Conservation (phyloP, 148 eudicot species). For the Camellia sinensis region DNA sequence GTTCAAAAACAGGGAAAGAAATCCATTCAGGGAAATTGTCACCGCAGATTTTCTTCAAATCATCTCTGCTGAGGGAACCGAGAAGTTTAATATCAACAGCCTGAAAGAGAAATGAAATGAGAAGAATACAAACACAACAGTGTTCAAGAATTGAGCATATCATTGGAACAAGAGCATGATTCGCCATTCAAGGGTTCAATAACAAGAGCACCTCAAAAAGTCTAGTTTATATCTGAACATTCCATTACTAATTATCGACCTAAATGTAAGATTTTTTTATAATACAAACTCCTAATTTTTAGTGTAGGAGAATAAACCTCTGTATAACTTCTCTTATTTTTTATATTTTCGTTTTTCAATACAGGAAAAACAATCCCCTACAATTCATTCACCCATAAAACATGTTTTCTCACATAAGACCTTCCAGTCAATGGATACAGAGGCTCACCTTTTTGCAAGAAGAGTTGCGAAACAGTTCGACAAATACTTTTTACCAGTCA, state of each 20-base stretch:
- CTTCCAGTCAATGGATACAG: too few relatives aligned
- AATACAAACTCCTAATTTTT: background rate
- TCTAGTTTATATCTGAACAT: background rate
- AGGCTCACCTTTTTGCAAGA: too few relatives aligned
- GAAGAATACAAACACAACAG: background rate
- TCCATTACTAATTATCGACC: background rate
- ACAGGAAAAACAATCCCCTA: too few relatives aligned
- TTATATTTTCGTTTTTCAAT: too few relatives aligned
- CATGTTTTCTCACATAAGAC: too few relatives aligned
- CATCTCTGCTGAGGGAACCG: conserved; percentile 81
- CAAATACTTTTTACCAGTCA: too few relatives aligned
- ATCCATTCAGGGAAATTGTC: conserved; percentile 93
- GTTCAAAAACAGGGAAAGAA: conserved; percentile 91
- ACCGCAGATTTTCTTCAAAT: conserved; percentile 91
- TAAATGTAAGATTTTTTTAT: background rate
- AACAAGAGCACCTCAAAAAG: background rate
- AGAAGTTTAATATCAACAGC: conserved; percentile 88
- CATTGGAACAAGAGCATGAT: background rate
- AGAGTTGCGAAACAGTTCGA: too few relatives aligned
- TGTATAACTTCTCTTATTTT: too few relatives aligned
- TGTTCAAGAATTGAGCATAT: background rate
- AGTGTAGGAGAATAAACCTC: background rate
- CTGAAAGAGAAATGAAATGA: conserved; percentile 38
- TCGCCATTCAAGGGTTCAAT: background rate
- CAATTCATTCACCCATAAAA: too few relatives aligned